Evolutionary conservation across 345 rosid species (phyloP), one percentile per base, ranked within the genome.

Genomic region (Corchorus capsularis): DNA sequence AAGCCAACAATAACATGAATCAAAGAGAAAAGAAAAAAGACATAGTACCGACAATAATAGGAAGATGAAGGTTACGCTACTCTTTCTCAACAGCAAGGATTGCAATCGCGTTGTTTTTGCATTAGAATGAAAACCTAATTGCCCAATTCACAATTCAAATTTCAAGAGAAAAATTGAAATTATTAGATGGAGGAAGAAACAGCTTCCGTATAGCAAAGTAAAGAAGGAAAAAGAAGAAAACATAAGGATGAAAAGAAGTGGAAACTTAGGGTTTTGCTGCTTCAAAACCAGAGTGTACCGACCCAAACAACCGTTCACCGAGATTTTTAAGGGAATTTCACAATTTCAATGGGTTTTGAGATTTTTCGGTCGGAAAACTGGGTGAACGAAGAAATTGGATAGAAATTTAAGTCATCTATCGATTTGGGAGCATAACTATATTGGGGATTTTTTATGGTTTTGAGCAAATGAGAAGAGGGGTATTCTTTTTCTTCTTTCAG

Each of bases 31-130:
- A 27, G 27, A 27, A 27, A 27, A 27, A 27, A 27, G 27, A 27
- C 91, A 27, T 93, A 93, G 74, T 92, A 83, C 67, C 97, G 92
- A 80, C 97, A 57, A 90, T 88, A 4, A 79, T 72, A 1, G 98
- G 98, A 59, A 93, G 54, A 80, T 89, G 99, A 83, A 92, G 90
- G 78, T 90, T 81, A 6, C 89, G 84, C 83, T 96, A 97, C 80
- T 96, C 97, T 85, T 89, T 92, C 84, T 96, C 99, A n/a, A 80
- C 88, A 10, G 94, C 19, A 11, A 87, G 96, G 90, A 73, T 81
- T 91, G 88, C 75, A 87, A 74, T 10, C 85, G 83, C 89, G 90
- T 88, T 49, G 93, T 94, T 82, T 86, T 92, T 27, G 79, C 84
- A 64, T 86, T 77, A n/a, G 99, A 96, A 16, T 60, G 81, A 73